Base-by-base conservation (phyloP, 306 rosid genomes). In the Mimosa bimucronata region DNA sequence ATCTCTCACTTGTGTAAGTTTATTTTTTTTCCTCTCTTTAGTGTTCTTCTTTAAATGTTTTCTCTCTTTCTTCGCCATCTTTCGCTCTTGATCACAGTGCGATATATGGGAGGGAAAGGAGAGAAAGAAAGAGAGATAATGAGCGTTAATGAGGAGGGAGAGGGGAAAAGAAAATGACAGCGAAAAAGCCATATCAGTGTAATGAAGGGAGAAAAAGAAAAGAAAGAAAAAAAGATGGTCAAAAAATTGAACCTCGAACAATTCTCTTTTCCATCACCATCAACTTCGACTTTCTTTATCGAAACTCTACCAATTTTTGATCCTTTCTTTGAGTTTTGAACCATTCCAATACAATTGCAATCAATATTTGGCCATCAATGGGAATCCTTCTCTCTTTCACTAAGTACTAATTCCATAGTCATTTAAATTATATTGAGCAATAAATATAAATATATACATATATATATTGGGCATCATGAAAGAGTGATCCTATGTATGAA, bases 221-320 rank as follows among this genome's bases (percentile, higher is more conserved):
- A 84, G 86, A 81, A 91, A 90, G 89, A 88, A 84, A 86, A 84
- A 91, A 90, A 91, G 97, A 88, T 88, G 98, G 97, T 94, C 98
- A 92, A 94, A 83, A 83, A 91, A 86, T 88, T 89, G 87, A 89
- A 87, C 91, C 94, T 90, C 94, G 97, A 94, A 92, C 89, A 87
- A 92, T 90, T 89, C 88, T 91, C 91, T 88, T 61, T 61, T 84
- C 88, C 91, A 90, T 88, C 91, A 91, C 89, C 89, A 91, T 88
- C 94, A 89, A 83, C 97, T 87, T 89, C 97, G 88, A 89, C 94
- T 88, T 85, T 88, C 98, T 94, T 94, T 94, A 94, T 94, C 97
- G 97, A 91, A 94, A 94, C 94, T 86, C 94, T 84, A 89, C 88
- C 94, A 71, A 60, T 79, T 86, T 30, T 85, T 79, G 23, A 66